These are phyloP conservation scores for Claviceps maximensis DNA, from an alignment of 2,329 filamentous ascomycete species.

Conservation along the genomic window DNA sequence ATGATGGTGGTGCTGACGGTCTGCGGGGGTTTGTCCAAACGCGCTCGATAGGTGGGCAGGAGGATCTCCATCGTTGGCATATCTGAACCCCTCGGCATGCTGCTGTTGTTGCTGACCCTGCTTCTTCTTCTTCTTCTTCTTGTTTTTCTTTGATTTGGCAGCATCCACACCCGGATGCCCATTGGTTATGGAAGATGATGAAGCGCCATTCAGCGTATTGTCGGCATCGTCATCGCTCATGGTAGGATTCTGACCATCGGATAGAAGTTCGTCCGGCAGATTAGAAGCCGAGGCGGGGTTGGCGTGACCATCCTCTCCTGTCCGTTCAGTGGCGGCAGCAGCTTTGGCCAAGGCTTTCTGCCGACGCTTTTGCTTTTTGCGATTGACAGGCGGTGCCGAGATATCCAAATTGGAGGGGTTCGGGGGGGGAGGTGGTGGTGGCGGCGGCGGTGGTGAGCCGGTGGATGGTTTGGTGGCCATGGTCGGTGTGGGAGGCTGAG, in stretches of 20 bases:
- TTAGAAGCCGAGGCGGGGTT: constrained; percentile 18
- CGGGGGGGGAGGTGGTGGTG: constrained; percentile 9
- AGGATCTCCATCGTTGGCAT: constrained; percentile 10
- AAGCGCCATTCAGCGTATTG: constrained; percentile 22
- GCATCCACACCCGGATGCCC: constrained; percentile 14
- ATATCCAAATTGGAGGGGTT: constrained; percentile 14
- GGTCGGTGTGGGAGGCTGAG: constrained; percentile 39
- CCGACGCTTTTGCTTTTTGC: constrained; percentile 90
- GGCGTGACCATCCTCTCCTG: constrained; percentile 26
- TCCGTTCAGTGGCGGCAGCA: constrained; percentile 30
- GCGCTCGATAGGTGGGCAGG: neutral
- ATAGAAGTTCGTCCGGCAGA: constrained; percentile 11
- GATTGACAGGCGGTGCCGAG: constrained; percentile 50
- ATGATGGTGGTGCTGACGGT: constrained; percentile 2
- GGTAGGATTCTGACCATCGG: constrained; percentile 35
- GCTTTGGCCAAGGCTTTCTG: constrained; percentile 70
- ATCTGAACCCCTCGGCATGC: constrained; percentile 13
- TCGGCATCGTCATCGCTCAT: constrained; percentile 40
- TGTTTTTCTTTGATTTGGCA: constrained; percentile 38
- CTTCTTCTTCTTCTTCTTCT: constrained; percentile 57
- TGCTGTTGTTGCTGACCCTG: constrained; percentile 17
- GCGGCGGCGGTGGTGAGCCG: neutral
- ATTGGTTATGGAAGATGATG: constrained; percentile 17
- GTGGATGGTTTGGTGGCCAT: constrained; percentile 23
- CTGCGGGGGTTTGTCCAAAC: constrained; percentile 16